phyloP scores from a whole-genome alignment of 208 protist genomes.

The Entamoeba invadens region DNA sequence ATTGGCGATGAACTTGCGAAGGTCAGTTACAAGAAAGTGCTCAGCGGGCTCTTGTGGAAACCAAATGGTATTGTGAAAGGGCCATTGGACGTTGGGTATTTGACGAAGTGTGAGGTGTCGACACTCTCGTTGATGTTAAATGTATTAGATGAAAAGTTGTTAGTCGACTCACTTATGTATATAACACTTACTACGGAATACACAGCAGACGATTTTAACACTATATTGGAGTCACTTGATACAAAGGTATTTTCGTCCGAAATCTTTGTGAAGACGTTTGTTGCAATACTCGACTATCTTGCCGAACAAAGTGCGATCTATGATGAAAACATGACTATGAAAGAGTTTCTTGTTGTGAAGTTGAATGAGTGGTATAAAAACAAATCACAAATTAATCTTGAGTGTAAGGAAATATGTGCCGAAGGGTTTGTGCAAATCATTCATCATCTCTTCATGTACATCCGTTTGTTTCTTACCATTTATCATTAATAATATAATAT shows the following conservation, averaged over 20 bases:
- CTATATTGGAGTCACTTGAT: background rate
- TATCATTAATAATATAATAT: background rate
- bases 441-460: background rate
- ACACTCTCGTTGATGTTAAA: background rate
- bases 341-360: background rate
- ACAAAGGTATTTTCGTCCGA: background rate
- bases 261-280: background rate
- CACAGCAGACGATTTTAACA: background rate
- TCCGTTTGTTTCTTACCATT: background rate
- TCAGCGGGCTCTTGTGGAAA: background rate
- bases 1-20: background rate
- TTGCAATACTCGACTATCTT: background rate
- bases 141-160: background rate
- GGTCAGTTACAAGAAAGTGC: background rate
- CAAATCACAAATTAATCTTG: background rate
- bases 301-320: background rate
- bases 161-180: background rate
- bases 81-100: background rate
- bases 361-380: background rate
- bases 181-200: background rate
- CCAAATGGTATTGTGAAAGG: background rate
- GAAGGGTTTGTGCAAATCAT: background rate
- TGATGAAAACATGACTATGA: background rate
- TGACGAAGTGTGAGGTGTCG: background rate
- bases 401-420: background rate